These are phyloP conservation scores for Gossypium mustelinum DNA, from an alignment of 345 rosid species.

Conservation along the genomic window DNA sequence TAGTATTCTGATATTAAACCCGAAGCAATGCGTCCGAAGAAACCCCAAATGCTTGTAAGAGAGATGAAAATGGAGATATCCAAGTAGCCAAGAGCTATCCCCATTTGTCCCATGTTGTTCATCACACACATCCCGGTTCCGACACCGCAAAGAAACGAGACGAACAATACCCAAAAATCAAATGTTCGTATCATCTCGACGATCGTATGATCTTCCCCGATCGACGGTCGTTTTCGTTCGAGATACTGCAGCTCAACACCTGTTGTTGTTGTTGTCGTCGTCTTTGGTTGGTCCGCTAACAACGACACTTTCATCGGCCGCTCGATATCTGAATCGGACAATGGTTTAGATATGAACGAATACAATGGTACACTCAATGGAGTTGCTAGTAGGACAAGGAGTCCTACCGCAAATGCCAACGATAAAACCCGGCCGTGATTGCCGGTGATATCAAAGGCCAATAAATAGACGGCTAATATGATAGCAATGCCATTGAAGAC, in stretches of 20 bases:
- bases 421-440: slow-evolving; percentile 36
- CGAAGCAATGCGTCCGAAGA: slow-evolving; percentile 50
- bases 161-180: slow-evolving; percentile 58
- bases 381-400: slow-evolving; percentile 35
- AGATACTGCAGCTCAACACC: slow-evolving; percentile 13
- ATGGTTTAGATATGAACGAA: slow-evolving; percentile 13
- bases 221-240: slow-evolving; percentile 27
- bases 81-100: slow-evolving; percentile 47
- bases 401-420: slow-evolving; percentile 39
- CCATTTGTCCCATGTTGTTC: slow-evolving; percentile 68
- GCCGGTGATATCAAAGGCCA: slow-evolving; percentile 48
- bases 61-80: slow-evolving; percentile 52
- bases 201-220: slow-evolving; percentile 57
- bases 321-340: slow-evolving; percentile 29
- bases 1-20: slow-evolving; percentile 46
- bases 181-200: slow-evolving; percentile 31
- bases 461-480: slow-evolving; percentile 41
- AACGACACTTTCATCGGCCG: slow-evolving; percentile 37
- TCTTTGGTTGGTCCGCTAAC: slow-evolving; percentile 19
- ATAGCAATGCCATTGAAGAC: slow-evolving; percentile 47
- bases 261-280: not conserved
- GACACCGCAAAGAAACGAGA: slow-evolving; percentile 52
- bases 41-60: slow-evolving; percentile 59
- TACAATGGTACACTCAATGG: slow-evolving; percentile 49
- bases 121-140: slow-evolving; percentile 56